Evolutionary conservation across 768 basidiomycete species (phyloP), one percentile per base, ranked within the genome.

Genomic region (Melanogaster broomeanus): DNA sequence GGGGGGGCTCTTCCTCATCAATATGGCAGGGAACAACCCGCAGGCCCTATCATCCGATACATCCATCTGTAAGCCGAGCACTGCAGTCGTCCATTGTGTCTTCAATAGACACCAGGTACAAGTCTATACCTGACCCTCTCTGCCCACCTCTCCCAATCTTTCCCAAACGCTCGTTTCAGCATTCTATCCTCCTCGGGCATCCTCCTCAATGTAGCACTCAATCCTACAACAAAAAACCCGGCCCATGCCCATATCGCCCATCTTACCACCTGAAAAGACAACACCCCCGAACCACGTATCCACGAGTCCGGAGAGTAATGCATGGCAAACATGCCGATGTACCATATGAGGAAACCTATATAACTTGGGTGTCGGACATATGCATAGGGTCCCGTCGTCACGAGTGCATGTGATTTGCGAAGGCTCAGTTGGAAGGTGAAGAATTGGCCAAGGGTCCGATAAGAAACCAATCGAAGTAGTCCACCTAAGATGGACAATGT

Each of bases 371-470:
- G 81, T 51, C 81, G 68, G 10, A 78, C 77, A 21, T 71, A 43
- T 2, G 64, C 51, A 56, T 83, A 83, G 0, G 78, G 80, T 2
- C 81, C 80, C 25, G 67, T 65, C 1, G 72, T 78, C 6, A 82
- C 67, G n/a, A 83, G 70, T 47, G 56, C 63, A 49, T 83, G 82
- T 45, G 76, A 67, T 19, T 66, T 62, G 37, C 72, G 72, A 24
- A 82, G 77, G 64, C 69, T 72, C 69, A 81, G 68, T 59, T 81
- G 77, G 49, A 79, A 82, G 0, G 80, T 83, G 60, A 81, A 81
- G 39, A 78, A 58, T 2, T 45, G 60, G 4, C 78, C 80, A 13
- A 83, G 70, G 33, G 74, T 75, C 31, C 70, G 63, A 59, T 77
- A 83, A 55, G 78, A 79, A 15, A 52, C 48, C 52, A 67, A 62